Evolutionary conservation across 495 filamentous ascomycete genomes (phyloP), one percentile per base, ranked within the genome.

Genomic region (Podospora tetraspora): DNA sequence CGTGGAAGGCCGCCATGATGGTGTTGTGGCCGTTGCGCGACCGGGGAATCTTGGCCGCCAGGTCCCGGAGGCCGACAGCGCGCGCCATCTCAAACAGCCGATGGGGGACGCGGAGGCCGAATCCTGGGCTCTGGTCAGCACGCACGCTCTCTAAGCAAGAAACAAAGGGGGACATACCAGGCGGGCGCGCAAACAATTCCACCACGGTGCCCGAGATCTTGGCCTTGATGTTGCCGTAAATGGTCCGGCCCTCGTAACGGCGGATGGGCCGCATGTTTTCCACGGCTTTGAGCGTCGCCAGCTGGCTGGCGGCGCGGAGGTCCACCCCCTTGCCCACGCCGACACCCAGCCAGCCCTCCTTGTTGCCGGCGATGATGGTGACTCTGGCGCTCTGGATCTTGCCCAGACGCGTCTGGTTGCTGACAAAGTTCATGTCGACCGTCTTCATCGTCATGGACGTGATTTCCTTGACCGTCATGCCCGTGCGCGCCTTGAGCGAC

Each of bases 11-110:
- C 16, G 95, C 94, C 82, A 97, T 97, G 72, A 96, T 89, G 16
- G 92, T 90, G 80, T 99, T 99, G 92, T 98, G 96, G 64, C 90
- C 91, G 84, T 97, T 99, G 66, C 92, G 82, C 25, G 90, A 89
- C 25, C 92, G 85, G 59, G 86, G 86, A 58, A 96, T 91, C 43
- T 85, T 85, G 21, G 92, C 95, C 8, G 92, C 85, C 16, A 99
- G 85, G 76, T 99, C 95, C 43, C 86, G 80, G 72, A 99, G 91
- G 69, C 95, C 95, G 34, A 88, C 88, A 43, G 87, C 86, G 62
- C 91, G 88, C 72, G 90, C 91, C 81, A 99, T 94, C 77, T 97
- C 93, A 78, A 91, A 97, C 75, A 98, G 95, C 69, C 92, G 86
- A 74, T 92, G 86, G 71, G 96, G 91, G 75, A 91, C 92, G 68